Base-by-base conservation (phyloP, 1,284 basidiomycete genomes). In the Jaminaea rosea region DNA sequence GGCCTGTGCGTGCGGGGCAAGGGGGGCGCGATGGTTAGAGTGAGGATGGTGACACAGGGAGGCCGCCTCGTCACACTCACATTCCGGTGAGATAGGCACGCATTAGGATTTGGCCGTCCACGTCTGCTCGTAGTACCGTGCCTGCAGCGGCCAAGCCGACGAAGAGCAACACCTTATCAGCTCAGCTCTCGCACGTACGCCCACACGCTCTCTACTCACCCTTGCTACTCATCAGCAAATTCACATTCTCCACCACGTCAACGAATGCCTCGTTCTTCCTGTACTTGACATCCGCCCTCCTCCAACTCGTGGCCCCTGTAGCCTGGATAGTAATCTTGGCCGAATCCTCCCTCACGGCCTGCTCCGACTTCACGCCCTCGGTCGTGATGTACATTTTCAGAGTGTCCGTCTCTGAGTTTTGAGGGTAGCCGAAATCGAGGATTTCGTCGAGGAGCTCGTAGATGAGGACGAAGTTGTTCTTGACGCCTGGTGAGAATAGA, bases 261-360 rank as follows among this genome's bases (percentile, higher is more conserved):
- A 97, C 91, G 66, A 96, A 97, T 0, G 91, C 92, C 73, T 96
- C 92, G 67, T 97, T 97, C 80, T 96, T 97, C 77, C 93, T 84
- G 77, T 97, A 96, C 75, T 92, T 93, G 69, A 96, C 90, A 73
- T 96, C 92, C 5, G 83, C 84, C 52, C 92, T 79, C 49, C 92
- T 79, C 92, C 92, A 96, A 67, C 86, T 92, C 23, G 87, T 94
- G 24, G 87, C 86, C 1, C 91, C 91, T 0, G 92, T 94, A 2
- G 92, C 91, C 78, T 97, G 93, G 24, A 84, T 85, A 0, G 93
- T 96, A 65, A 97, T 97, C 76, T 92, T 94, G 27, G 88, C 86
- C 21, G 88, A 91, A 68, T 96, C 91, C 77, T 97, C 92, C 13
- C 80, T 69, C 47, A 87, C 84, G 77, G 65, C 84, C 79, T 74